These are phyloP conservation scores for Apiospora phragmitis DNA, from an alignment of 2,329 filamentous ascomycete genomes.

Conservation along the genomic window DNA sequence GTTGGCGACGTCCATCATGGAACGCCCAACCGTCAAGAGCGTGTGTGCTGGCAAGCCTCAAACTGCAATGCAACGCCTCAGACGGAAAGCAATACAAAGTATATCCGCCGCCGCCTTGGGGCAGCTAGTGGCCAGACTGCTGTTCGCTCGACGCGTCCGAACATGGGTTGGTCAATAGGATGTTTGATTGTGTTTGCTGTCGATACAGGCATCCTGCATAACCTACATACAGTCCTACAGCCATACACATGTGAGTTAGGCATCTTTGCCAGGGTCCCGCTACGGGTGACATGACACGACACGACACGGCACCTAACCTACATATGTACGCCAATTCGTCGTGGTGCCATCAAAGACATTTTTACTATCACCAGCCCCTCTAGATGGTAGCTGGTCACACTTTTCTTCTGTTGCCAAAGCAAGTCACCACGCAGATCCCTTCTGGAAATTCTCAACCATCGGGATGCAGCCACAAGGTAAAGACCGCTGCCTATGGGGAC, in stretches of 20 bases:
- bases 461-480: neutral
- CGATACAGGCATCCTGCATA: neutral
- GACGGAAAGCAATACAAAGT: neutral
- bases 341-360: neutral
- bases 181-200: neutral
- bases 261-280: neutral
- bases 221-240: neutral
- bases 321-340: neutral
- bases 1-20: neutral
- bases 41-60: neutral
- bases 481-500: neutral
- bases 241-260: neutral
- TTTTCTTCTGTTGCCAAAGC: neutral
- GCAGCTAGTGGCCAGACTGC: neutral
- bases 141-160: neutral
- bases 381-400: neutral
- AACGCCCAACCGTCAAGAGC: neutral
- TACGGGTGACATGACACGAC: neutral
- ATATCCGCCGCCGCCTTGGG: neutral
- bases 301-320: neutral
- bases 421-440: neutral
- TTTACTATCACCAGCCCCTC: neutral
- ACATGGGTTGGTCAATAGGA: neutral
- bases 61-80: neutral
- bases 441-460: neutral